Conservation (phyloP, 176 grass and related monocot species). For the Cocos nucifera region DNA sequence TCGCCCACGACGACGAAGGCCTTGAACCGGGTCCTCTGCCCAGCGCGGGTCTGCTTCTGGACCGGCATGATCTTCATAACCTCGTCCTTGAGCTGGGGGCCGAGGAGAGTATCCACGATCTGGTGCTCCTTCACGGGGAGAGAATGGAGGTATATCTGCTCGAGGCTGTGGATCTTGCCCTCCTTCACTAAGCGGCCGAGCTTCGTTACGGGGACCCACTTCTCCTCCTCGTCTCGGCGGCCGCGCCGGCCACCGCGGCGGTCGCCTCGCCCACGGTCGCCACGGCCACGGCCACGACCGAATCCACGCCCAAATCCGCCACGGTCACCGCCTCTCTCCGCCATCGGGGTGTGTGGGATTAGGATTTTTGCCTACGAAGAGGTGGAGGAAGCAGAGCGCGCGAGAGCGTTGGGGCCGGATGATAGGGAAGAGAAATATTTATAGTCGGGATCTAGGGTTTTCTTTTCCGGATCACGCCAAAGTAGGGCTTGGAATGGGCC, state of each 20-base stretch:
- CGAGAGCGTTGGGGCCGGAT: not conserved
- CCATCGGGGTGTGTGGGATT: constrained; percentile 23
- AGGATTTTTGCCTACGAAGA: constrained; percentile 13
- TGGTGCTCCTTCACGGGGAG: constrained; percentile 91
- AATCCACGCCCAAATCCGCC: constrained; percentile 25
- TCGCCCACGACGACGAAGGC: constrained; percentile 90
- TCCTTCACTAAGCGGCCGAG: constrained; percentile 83
- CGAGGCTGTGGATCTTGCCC: constrained; percentile 28
- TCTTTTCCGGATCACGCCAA: too few relatives aligned
- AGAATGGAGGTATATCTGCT: constrained; percentile 84
- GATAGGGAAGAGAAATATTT: too few relatives aligned
- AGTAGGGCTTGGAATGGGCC: too few relatives aligned
- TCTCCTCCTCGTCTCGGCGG: constrained; percentile 60
- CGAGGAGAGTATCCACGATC: constrained; percentile 46
- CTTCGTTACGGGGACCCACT: constrained; percentile 87
- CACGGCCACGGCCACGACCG: constrained; percentile 22
- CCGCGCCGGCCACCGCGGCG: constrained; percentile 40
- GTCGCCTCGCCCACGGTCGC: constrained; percentile 41
- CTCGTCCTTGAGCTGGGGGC: constrained; percentile 71
- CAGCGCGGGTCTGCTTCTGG: constrained; percentile 90
- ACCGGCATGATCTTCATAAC: constrained; percentile 92
- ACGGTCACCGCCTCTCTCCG: constrained; percentile 43
- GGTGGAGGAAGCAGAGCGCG: not conserved
- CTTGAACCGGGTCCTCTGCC: constrained; percentile 83
- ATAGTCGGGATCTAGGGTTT: too few relatives aligned